Evolutionary conservation across 2,329 filamentous ascomycete species (phyloP).

Genomic region (Microthyrium microscopicum): DNA sequence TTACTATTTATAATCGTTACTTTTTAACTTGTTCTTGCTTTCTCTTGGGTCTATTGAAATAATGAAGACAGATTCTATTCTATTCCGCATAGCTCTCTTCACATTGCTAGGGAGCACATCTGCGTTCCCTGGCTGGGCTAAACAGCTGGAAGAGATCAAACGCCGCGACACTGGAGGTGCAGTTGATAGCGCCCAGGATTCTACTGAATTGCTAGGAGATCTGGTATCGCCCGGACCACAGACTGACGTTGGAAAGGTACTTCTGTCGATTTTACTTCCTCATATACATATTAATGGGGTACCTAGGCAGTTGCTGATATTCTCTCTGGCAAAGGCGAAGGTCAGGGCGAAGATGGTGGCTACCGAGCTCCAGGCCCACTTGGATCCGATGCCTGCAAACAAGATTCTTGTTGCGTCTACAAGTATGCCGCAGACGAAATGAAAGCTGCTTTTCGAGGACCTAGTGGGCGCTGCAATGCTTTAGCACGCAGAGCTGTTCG

Average conservation of each 20-base stretch:
- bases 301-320: conserved; percentile 16
- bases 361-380: conserved; percentile 12
- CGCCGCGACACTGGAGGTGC: conserved; percentile 8
- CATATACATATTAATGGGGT: neutral
- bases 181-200: conserved; percentile 10
- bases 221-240: conserved; percentile 16
- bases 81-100: too few species aligned
- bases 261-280: neutral
- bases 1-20: too few species aligned
- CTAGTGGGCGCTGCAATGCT: conserved; percentile 17
- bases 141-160: neutral
- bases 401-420: conserved; percentile 20
- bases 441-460: conserved; percentile 13
- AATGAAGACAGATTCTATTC: too few species aligned
- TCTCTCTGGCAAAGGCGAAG: conserved; percentile 14
- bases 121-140: neutral
- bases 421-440: conserved; percentile 18
- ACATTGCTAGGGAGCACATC: too few species aligned
- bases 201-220: conserved; percentile 20
- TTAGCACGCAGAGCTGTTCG: conserved; percentile 20
- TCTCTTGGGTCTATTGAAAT: too few species aligned
- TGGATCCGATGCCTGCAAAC: conserved; percentile 18
- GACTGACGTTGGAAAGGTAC: conserved; percentile 8
- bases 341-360: conserved; percentile 13
- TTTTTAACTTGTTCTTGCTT: too few species aligned